A percentile compares a stretch with the other conserved stretches of the same genome.
phyloP scores from a whole-genome alignment of 345 rosid genomes.

The Diplotaxis tenuifolia region DNA sequence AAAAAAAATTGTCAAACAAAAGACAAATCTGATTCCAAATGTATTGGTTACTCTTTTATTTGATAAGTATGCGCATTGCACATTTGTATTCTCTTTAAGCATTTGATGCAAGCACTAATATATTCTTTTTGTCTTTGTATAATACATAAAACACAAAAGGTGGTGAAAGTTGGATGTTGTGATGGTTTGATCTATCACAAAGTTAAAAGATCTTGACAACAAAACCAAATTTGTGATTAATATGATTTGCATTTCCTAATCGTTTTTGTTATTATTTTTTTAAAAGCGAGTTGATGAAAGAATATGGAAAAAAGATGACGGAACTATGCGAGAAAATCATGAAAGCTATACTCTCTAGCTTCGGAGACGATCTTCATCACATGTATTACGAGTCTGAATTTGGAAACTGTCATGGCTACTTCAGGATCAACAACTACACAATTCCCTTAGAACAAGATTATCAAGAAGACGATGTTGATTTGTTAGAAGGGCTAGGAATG shows the following conservation, averaged over 20 bases:
- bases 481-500: slow-evolving; percentile 77
- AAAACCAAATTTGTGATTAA: background rate
- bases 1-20: background rate
- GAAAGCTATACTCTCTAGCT: slow-evolving; percentile 46
- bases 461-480: slow-evolving; percentile 29
- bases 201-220: background rate
- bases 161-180: slow-evolving; percentile 6
- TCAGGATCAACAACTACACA: slow-evolving; percentile 68
- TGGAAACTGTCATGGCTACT: slow-evolving; percentile 61
- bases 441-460: slow-evolving; percentile 38
- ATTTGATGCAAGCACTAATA: slow-evolving; percentile 7
- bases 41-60: background rate
- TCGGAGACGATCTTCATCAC: slow-evolving; percentile 41
- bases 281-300: slow-evolving; percentile 51
- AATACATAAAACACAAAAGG: background rate
- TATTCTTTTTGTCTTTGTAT: background rate
- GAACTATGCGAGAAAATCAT: slow-evolving; percentile 55
- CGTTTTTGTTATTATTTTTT: background rate
- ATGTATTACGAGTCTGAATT: slow-evolving; percentile 54
- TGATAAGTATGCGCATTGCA: slow-evolving; percentile 21
- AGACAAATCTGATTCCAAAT: background rate
- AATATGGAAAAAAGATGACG: slow-evolving; percentile 65
- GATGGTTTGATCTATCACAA: background rate
- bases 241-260: background rate
- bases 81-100: slow-evolving; percentile 13